phyloP scores from a whole-genome alignment of 805 yeast genomes.

The Metschnikowia reukaufii region DNA sequence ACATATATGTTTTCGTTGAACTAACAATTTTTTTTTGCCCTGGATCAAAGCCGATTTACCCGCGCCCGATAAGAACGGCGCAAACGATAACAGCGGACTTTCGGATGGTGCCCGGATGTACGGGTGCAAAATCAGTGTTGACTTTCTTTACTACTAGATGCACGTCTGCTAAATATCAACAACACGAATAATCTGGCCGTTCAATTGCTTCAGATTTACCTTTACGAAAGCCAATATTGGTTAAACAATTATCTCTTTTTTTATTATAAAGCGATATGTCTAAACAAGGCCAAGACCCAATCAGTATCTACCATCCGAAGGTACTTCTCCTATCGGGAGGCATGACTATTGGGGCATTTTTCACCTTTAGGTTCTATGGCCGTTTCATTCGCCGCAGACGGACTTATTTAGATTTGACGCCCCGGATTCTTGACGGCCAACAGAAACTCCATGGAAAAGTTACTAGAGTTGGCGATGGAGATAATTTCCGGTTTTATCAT shows the following conservation, averaged over 20 bases:
- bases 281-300: slow-evolving; percentile 4
- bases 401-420: slow-evolving; percentile 39
- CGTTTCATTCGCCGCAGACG: slow-evolving; percentile 36
- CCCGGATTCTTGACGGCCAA: slow-evolving; percentile 31
- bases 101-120: background rate
- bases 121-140: background rate
- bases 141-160: background rate
- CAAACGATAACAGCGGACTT: background rate
- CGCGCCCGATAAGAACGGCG: background rate
- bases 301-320: slow-evolving; percentile 33
- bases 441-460: slow-evolving; percentile 60
- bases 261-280: background rate
- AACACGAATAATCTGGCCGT: too few relatives aligned
- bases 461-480: slow-evolving; percentile 93
- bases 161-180: background rate
- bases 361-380: slow-evolving; percentile 32
- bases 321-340: slow-evolving; percentile 41
- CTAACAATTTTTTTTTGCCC: too few relatives aligned
- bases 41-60: background rate
- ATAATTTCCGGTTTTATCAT: slow-evolving; percentile 88
- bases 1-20: too few relatives aligned
- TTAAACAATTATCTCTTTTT: too few relatives aligned
- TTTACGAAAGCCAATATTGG: too few relatives aligned
- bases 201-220: too few relatives aligned
- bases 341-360: slow-evolving; percentile 27